Evolutionary conservation across 768 basidiomycete species (phyloP).

Genomic region (Calocybe gangraenosa): DNA sequence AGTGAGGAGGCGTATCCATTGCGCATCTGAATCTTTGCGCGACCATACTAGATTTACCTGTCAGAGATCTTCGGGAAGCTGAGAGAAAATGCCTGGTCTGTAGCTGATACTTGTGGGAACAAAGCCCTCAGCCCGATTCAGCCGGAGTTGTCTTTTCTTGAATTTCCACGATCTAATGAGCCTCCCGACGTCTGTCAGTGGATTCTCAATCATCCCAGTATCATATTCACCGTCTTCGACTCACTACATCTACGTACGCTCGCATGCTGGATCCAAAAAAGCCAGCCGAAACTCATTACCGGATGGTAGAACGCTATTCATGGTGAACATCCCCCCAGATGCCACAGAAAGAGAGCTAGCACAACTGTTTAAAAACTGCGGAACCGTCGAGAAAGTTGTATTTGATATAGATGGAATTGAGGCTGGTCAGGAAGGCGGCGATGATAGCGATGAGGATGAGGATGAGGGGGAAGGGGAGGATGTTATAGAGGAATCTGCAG

Average conservation of each 20-base stretch:
- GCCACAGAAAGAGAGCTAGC: slow-evolving; percentile 78
- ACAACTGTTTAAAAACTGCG: slow-evolving; percentile 71
- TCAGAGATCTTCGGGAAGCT: no score
- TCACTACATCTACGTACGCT: slow-evolving; percentile 77
- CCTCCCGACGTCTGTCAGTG: slow-evolving; percentile 30
- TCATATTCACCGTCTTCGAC: slow-evolving; percentile 40
- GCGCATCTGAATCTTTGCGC: no score
- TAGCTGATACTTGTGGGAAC: no score
- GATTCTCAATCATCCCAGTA: slow-evolving; percentile 47
- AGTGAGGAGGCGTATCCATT: background rate
- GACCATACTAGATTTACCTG: no score
- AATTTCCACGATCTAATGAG: slow-evolving; percentile 18
- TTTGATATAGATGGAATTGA: slow-evolving; percentile 51
- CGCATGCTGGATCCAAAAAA: slow-evolving; percentile 53
- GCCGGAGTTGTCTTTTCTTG: no score
- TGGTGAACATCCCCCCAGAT: slow-evolving; percentile 88
- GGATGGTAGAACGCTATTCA: slow-evolving; percentile 73
- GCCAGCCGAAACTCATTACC: slow-evolving; percentile 25
- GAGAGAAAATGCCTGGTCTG: no score
- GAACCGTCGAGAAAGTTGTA: slow-evolving; percentile 71
- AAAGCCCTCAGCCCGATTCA: no score
- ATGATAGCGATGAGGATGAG: slow-evolving; percentile 36
- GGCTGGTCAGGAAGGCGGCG: slow-evolving; percentile 37
- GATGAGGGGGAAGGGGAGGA: slow-evolving; percentile 28
- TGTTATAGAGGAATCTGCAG: slow-evolving; percentile 8